Percentiles rank a stretch among this genome's conserved stretches.
Conservation (phyloP, 2,329 filamentous ascomycete genomes). For the Aspergillus hortae region DNA sequence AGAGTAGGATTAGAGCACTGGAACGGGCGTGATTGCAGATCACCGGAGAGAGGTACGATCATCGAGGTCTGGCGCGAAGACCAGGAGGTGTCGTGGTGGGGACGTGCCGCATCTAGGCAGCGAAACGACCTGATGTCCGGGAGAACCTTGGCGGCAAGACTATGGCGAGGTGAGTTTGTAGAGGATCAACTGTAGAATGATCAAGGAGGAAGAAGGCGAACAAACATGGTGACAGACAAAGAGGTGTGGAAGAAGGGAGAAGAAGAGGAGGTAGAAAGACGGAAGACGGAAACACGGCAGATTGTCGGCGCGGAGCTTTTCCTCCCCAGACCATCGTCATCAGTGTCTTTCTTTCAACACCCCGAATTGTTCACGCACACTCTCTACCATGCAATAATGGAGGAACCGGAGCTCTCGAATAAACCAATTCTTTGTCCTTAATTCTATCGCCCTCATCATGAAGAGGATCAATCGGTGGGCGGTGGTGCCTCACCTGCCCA, state of each 20-base stretch:
- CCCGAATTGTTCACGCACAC: no score
- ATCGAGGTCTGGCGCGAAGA: conserved; percentile 15
- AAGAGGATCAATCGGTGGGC: conserved; percentile 15
- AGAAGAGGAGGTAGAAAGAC: neutral
- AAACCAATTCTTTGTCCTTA: neutral
- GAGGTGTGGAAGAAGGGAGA: neutral
- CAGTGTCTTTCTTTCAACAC: neutral
- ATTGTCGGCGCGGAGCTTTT: neutral
- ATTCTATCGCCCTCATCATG: conserved; percentile 2
- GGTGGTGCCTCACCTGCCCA: conserved; percentile 18
- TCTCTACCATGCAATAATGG: no score
- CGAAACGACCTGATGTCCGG: no score
- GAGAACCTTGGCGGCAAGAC: no score
- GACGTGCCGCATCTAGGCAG: conserved; percentile 23
- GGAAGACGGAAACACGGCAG: neutral
- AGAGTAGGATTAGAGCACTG: neutral
- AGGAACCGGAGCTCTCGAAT: neutral
- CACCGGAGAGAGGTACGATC: conserved; percentile 3
- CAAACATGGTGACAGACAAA: neutral
- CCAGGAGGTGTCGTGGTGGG: conserved; percentile 11
- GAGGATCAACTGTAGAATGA: no score
- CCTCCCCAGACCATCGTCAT: neutral
- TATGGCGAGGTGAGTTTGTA: no score
- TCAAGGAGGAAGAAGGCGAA: neutral
- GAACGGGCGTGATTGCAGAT: neutral